These are phyloP conservation scores for Trypanosoma rangeli DNA, from an alignment of 208 protist genomes.

Conservation along the genomic window DNA sequence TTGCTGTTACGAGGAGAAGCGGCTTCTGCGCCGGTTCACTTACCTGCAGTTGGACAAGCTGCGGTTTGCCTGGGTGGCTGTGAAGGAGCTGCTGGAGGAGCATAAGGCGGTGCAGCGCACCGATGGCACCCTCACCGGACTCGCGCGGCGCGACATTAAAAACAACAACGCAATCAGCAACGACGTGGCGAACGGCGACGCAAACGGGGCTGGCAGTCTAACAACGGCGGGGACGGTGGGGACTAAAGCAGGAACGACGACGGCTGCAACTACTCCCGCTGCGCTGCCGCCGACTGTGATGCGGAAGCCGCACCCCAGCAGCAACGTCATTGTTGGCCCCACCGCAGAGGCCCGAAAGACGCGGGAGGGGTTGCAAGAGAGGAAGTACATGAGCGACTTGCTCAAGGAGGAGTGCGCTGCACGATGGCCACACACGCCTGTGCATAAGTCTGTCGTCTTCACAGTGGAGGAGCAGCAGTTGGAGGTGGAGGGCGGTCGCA, in stretches of 20 bases:
- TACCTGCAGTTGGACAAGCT: slow-evolving; percentile 78
- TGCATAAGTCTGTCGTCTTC: slow-evolving; percentile 64
- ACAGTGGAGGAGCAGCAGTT: slow-evolving; percentile 50
- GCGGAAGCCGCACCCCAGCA: slow-evolving; percentile 31
- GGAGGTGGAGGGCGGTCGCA: slow-evolving; percentile 37
- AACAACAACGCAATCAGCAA: slow-evolving; percentile 50
- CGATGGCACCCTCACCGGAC: slow-evolving; percentile 62
- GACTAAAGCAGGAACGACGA: not conserved
- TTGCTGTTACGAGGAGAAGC: slow-evolving; percentile 55
- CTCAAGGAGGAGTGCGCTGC: slow-evolving; percentile 56
- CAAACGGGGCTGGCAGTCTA: not conserved
- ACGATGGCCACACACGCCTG: slow-evolving; percentile 72
- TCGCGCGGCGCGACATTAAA: slow-evolving; percentile 62
- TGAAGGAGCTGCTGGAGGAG: slow-evolving; percentile 68
- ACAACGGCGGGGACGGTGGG: slow-evolving; percentile 6
- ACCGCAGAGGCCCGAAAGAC: slow-evolving; percentile 43
- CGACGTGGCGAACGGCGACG: not conserved
- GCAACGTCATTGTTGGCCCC: slow-evolving; percentile 56
- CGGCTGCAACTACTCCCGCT: slow-evolving; percentile 1
- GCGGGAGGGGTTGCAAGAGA: slow-evolving; percentile 46
- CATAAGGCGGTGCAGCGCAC: slow-evolving; percentile 44
- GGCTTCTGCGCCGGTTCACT: slow-evolving; percentile 50
- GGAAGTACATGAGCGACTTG: slow-evolving; percentile 59
- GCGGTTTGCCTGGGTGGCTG: slow-evolving; percentile 67
- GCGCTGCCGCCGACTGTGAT: not conserved